Evolutionary conservation across 176 grass and related monocot species (phyloP).

Genomic region (Zizania latifolia): DNA sequence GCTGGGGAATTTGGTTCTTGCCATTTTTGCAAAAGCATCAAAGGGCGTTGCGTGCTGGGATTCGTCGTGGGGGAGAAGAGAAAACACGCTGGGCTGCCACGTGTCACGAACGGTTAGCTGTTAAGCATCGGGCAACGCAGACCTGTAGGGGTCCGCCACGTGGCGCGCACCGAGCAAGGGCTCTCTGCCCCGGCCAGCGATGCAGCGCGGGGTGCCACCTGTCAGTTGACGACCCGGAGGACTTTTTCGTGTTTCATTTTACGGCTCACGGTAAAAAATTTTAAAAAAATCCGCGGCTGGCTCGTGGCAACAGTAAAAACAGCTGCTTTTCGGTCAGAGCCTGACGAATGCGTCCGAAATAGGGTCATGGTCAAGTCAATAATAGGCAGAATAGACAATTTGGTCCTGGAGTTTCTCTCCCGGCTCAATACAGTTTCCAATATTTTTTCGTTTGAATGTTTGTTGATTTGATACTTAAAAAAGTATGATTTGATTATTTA

Average conservation of each 20-base stretch:
- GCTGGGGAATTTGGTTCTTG: not conserved
- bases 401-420: too few species aligned
- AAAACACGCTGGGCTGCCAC: not conserved
- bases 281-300: not conserved
- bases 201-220: too few species aligned
- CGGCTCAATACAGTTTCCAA: too few species aligned
- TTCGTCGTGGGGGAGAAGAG: not conserved
- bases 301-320: not conserved
- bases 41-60: not conserved
- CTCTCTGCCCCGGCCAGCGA: too few species aligned
- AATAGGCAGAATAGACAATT: too few species aligned
- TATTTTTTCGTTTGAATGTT: too few species aligned
- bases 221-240: too few species aligned
- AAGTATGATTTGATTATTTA: too few species aligned
- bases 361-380: constrained; percentile 18
- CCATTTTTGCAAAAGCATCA: not conserved
- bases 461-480: too few species aligned
- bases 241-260: too few species aligned
- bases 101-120: not conserved
- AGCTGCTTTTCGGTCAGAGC: not conserved
- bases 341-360: not conserved
- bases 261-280: not conserved
- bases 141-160: not conserved
- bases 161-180: constrained; percentile 6
- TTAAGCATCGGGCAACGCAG: not conserved